phyloP scores from a whole-genome alignment of 148 eudicot species.

The Vaccinium vitisidaea region DNA sequence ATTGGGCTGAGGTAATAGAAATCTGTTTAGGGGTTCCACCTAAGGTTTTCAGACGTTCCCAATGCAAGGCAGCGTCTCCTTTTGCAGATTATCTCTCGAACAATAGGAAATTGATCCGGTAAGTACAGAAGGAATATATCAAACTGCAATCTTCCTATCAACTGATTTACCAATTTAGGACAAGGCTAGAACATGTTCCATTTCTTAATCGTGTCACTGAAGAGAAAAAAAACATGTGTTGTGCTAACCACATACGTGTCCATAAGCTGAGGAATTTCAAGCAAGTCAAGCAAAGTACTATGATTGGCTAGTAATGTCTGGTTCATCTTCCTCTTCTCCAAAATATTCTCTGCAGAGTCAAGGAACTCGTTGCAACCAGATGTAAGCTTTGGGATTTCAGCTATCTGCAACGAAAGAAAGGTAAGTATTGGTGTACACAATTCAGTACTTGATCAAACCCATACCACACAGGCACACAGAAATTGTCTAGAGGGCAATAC shows the following conservation, averaged over 20 bases:
- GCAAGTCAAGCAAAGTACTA: slow-evolving; percentile 98
- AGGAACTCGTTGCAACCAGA: slow-evolving; percentile 91
- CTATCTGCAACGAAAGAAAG: slow-evolving; percentile 54
- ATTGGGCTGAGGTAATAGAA: neutral
- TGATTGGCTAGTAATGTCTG: slow-evolving; percentile 87
- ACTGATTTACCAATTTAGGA: neutral
- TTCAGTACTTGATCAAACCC: slow-evolving; percentile 4
- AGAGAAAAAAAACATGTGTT: slow-evolving; percentile 1
- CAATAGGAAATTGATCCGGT: neutral
- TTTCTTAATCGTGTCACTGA: neutral
- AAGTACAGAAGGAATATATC: neutral
- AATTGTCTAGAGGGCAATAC: neutral
- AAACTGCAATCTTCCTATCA: neutral
- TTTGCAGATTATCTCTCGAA: neutral
- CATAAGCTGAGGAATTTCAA: slow-evolving; percentile 99
- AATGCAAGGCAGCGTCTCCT: neutral
- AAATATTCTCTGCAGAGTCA: slow-evolving; percentile 82
- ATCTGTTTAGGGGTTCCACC: neutral
- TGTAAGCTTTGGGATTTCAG: slow-evolving; percentile 90
- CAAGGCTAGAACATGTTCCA: neutral
- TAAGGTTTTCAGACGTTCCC: neutral
- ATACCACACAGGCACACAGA: neutral
- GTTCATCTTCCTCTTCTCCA: slow-evolving; percentile 96
- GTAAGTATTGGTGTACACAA: neutral
- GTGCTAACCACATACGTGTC: slow-evolving; percentile 77